Percentiles rank a stretch among this genome's conserved stretches.
These are phyloP conservation scores for Penicillium ucsense DNA, from an alignment of 495 filamentous ascomycete species.

Conservation along the genomic window DNA sequence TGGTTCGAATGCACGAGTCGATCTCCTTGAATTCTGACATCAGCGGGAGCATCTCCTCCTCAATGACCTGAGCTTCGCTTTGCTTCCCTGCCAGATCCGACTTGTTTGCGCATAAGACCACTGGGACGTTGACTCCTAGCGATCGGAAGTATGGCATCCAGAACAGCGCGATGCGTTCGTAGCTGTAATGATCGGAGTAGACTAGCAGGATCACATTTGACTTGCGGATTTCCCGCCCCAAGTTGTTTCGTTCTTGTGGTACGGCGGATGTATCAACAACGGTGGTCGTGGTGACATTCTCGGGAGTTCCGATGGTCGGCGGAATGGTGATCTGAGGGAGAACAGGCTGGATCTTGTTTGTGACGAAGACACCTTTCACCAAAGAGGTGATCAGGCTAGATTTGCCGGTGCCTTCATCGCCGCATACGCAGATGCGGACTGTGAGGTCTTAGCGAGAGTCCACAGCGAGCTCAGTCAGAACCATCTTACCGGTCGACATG, in stretches of 20 bases:
- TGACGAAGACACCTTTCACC: constrained; percentile 91
- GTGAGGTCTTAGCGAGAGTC: constrained; percentile 12
- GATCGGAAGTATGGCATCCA: constrained; percentile 98
- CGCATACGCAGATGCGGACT: constrained; percentile 94
- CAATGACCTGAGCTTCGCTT: constrained; percentile 68
- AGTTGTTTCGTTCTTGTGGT: constrained; percentile 78
- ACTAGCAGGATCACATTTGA: constrained; percentile 96
- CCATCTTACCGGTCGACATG: constrained; percentile 31
- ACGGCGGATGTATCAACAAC: constrained; percentile 95
- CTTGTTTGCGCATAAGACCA: constrained; percentile 95
- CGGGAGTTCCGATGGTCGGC: constrained; percentile 75
- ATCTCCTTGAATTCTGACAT: constrained; percentile 99
- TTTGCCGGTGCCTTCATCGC: constrained; percentile 70
- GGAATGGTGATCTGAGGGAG: constrained; percentile 91
- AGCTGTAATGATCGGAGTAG: constrained; percentile 97
- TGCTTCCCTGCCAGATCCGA: constrained; percentile 67
- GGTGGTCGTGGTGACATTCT: constrained; percentile 90
- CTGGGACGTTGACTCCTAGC: constrained; percentile 95
- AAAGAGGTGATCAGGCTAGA: constrained; percentile 48
- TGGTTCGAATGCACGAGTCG: constrained; percentile 91
- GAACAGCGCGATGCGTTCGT: constrained; percentile 92
- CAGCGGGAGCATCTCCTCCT: constrained; percentile 96
- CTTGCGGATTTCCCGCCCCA: constrained; percentile 90
- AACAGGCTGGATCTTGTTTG: constrained; percentile 85
- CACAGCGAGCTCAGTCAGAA: not conserved